Evolutionary conservation across 2,329 filamentous ascomycete genomes (phyloP).

Genomic region (Coniochaeta sp.): DNA sequence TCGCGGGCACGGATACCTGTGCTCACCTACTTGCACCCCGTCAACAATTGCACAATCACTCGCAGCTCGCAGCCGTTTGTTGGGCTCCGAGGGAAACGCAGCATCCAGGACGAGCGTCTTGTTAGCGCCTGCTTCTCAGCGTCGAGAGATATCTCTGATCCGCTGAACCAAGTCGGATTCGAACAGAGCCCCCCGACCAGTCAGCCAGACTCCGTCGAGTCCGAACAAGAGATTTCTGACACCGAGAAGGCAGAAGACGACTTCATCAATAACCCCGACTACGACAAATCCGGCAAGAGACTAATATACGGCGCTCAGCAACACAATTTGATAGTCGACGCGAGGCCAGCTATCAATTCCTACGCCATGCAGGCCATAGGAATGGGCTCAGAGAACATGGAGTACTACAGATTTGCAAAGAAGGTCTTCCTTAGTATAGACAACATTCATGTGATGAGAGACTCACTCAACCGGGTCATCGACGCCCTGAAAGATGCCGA

Average conservation of each 20-base stretch:
- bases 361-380: conserved; percentile 91
- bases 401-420: conserved; percentile 85
- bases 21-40: conserved; percentile 87
- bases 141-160: conserved; percentile 36
- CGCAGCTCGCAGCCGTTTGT: conserved; percentile 88
- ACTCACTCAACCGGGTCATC: conserved; percentile 79
- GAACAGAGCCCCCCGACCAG: conserved; percentile 39
- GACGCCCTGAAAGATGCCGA: conserved; percentile 91
- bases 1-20: conserved; percentile 84
- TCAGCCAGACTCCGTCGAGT: conserved; percentile 38
- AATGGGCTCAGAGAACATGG: conserved; percentile 94
- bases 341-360: conserved; percentile 87
- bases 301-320: conserved; percentile 87
- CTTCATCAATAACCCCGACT: conserved; percentile 45
- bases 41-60: conserved; percentile 96
- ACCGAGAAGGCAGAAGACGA: conserved; percentile 64
- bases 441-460: conserved; percentile 97
- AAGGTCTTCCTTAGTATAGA: conserved; percentile 94
- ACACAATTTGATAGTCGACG: conserved; percentile 91
- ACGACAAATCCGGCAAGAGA: conserved; percentile 54
- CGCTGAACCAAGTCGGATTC: conserved; percentile 10
- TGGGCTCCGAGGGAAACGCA: conserved; percentile 79
- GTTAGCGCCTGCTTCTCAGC: conserved; percentile 89
- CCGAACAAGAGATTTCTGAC: conserved; percentile 48
- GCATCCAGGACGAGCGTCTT: conserved; percentile 91